Percentiles rank a stretch among this genome's conserved stretches.
Conservation (phyloP, 2,329 filamentous ascomycete species). For the Paecilomyces sp. region DNA sequence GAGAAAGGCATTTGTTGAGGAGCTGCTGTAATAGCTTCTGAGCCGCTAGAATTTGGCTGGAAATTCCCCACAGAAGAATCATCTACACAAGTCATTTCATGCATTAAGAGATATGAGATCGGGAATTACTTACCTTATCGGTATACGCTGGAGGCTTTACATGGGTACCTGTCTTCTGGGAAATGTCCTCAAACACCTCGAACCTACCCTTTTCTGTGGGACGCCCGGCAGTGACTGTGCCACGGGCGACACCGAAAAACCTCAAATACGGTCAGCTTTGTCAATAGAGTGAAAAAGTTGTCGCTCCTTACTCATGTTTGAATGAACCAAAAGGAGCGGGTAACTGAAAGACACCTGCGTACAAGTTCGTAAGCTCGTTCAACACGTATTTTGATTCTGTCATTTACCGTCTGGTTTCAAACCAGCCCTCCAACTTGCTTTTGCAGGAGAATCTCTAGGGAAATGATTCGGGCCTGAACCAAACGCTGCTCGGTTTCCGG, state of each 20-base stretch:
- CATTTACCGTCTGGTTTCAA: slow-evolving; percentile 11
- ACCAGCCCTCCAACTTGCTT: slow-evolving; percentile 17
- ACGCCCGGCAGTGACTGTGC: slow-evolving; percentile 1
- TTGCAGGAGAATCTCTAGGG: slow-evolving; percentile 16
- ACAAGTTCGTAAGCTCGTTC: not conserved
- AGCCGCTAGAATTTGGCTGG: slow-evolving; percentile 15
- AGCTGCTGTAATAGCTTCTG: slow-evolving; percentile 12
- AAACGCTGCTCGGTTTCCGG: not conserved
- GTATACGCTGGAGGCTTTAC: slow-evolving; percentile 17
- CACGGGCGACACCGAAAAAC: slow-evolving; percentile 13
- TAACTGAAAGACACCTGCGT: slow-evolving; percentile 9
- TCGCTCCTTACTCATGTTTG: slow-evolving; percentile 15
- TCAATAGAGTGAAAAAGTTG: not conserved
- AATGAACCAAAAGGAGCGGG: slow-evolving; percentile 13
- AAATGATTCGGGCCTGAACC: slow-evolving; percentile 6
- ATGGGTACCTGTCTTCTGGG: slow-evolving; percentile 17
- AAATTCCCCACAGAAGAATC: slow-evolving; percentile 19
- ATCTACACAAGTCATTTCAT: slow-evolving; percentile 8
- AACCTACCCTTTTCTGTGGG: slow-evolving; percentile 6
- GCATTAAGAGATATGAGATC: not conserved
- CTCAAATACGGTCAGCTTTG: slow-evolving; percentile 6
- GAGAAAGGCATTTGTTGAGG: slow-evolving; percentile 10
- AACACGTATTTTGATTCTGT: not conserved
- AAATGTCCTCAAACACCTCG: slow-evolving; percentile 20
- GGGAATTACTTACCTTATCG: slow-evolving; percentile 12